A percentile compares a stretch with the other conserved stretches of the same genome.
Evolutionary conservation across 2,329 filamentous ascomycete species (phyloP).

Genomic region (Mariannaea sp.): DNA sequence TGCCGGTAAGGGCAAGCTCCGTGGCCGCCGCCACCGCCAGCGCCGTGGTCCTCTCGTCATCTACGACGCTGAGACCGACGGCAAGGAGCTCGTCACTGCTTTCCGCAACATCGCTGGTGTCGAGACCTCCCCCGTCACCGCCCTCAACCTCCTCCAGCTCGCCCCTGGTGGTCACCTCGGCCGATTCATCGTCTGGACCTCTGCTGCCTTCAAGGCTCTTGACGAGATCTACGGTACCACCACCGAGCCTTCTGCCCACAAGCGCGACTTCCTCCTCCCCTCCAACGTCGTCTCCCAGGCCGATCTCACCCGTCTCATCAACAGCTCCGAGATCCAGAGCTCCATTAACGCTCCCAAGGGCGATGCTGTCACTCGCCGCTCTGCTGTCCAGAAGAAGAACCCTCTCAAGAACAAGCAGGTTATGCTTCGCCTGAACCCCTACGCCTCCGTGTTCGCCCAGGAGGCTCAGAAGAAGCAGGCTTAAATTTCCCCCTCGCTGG

Average conservation of each 20-base stretch:
- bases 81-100: slow-evolving; percentile 88
- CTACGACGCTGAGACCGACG: slow-evolving; percentile 94
- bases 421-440: slow-evolving; percentile 97
- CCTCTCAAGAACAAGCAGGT: slow-evolving; percentile 99
- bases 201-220: slow-evolving; percentile 92
- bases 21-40: slow-evolving; percentile 95
- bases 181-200: slow-evolving; percentile 99
- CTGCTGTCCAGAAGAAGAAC: slow-evolving; percentile 99
- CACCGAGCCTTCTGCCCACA: slow-evolving; percentile 84
- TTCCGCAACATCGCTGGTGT: slow-evolving; percentile 99
- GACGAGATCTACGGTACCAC: slow-evolving; percentile 97
- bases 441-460: slow-evolving; percentile 88
- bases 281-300: slow-evolving; percentile 91
- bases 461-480: slow-evolving; percentile 52
- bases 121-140: slow-evolving; percentile 91
- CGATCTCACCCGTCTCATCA: slow-evolving; percentile 97
- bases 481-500: slow-evolving; percentile 44
- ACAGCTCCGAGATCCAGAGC: slow-evolving; percentile 97
- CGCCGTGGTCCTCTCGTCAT: slow-evolving; percentile 97
- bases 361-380: slow-evolving; percentile 85
- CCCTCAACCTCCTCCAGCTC: slow-evolving; percentile 98
- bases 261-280: slow-evolving; percentile 99
- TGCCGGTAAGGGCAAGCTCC: slow-evolving; percentile 98
- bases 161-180: slow-evolving; percentile 98
- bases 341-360: slow-evolving; percentile 93